Evolutionary conservation across 148 eudicot genomes (phyloP).

Genomic region (Cornus florida): DNA sequence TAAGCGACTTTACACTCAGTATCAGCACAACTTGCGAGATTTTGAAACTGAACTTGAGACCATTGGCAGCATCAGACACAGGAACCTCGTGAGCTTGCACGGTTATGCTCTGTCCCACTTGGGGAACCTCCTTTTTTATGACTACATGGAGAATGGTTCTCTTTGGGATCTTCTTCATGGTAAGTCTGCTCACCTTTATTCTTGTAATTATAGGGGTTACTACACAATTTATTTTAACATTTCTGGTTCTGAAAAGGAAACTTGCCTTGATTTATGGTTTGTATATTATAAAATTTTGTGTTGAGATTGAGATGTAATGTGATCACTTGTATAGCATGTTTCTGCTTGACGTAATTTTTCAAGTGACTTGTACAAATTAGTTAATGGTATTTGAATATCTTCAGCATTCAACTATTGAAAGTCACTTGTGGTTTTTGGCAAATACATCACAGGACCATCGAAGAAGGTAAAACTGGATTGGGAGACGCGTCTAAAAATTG

Average conservation of each 20-base stretch:
- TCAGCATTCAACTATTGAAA: neutral
- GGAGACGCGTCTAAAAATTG: constrained; percentile 64
- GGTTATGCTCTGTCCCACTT: constrained; percentile 61
- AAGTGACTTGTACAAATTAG: neutral
- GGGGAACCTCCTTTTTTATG: constrained; percentile 73
- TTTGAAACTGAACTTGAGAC: constrained; percentile 72
- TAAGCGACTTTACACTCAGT: constrained; percentile 58
- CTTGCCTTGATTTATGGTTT: neutral
- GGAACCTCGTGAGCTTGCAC: constrained; percentile 67
- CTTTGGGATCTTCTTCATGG: constrained; percentile 84
- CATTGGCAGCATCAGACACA: constrained; percentile 64
- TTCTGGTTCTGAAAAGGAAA: neutral
- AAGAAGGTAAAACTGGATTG: constrained; percentile 76
- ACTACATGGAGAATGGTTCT: constrained; percentile 77
- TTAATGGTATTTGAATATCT: neutral
- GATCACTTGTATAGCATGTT: neutral
- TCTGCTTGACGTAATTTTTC: neutral
- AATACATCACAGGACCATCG: constrained; percentile 31
- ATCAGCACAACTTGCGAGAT: constrained; percentile 44
- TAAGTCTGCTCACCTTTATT: constrained; percentile 13
- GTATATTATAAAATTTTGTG: neutral
- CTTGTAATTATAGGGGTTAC: neutral
- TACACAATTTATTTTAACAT: neutral
- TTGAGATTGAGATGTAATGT: neutral
- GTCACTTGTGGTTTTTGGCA: neutral